Evolutionary conservation across 495 filamentous ascomycete species (phyloP).

Genomic region (Neurospora sp.): DNA sequence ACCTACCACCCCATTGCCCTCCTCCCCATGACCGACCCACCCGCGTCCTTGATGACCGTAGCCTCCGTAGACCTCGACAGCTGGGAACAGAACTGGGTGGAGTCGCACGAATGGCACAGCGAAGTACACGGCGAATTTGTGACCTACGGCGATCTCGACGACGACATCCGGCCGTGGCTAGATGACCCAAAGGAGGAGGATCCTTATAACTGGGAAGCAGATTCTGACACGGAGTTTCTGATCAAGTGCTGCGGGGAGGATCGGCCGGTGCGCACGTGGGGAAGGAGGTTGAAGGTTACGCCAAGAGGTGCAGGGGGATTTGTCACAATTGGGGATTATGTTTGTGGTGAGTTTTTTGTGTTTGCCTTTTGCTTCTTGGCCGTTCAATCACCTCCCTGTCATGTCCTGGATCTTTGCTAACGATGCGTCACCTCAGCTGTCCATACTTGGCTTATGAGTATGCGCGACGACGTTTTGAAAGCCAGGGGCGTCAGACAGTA

Average conservation of each 20-base stretch:
- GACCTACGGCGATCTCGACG: constrained; percentile 11
- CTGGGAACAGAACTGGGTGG: constrained; percentile 13
- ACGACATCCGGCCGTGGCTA: constrained; percentile 10
- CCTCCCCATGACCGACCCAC: constrained; percentile 13
- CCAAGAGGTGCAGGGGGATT: constrained; percentile 1
- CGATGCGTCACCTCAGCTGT: constrained; percentile 4
- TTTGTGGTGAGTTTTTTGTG: constrained; percentile 4
- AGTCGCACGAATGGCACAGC: constrained; percentile 4
- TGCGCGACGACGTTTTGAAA: constrained; percentile 3
- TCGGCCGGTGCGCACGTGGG: constrained; percentile 5
- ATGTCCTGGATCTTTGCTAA: not conserved
- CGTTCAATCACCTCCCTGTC: not conserved
- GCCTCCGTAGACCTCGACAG: constrained; percentile 11
- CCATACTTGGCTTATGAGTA: constrained; percentile 9
- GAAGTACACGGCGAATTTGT: constrained; percentile 5
- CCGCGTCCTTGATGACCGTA: constrained; percentile 5
- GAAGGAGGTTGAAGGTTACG: constrained; percentile 3
- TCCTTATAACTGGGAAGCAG: constrained; percentile 7
- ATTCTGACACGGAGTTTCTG: constrained; percentile 9
- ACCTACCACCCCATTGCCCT: constrained; percentile 14
- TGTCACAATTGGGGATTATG: constrained; percentile 7
- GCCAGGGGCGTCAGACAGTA: constrained; percentile 4
- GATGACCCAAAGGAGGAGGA: constrained; percentile 8
- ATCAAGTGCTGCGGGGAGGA: constrained; percentile 8
- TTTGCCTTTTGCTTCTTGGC: not conserved